These are phyloP conservation scores for Cutaneotrichosporon cutaneum DNA, from an alignment of 1,284 basidiomycete species.

Conservation along the genomic window DNA sequence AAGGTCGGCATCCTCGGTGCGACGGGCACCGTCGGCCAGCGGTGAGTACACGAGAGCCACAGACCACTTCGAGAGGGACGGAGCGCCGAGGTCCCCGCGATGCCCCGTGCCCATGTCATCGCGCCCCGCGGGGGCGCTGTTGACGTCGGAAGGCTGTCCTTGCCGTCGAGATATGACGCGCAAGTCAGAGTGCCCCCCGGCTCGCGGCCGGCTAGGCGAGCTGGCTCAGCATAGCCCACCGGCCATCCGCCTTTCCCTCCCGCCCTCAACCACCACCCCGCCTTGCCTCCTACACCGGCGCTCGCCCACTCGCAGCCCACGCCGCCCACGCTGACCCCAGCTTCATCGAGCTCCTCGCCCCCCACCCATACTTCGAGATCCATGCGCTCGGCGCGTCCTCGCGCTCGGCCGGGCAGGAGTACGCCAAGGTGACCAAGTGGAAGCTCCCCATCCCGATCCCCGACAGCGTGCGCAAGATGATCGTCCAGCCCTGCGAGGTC, in stretches of 20 bases:
- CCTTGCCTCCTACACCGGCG: not conserved
- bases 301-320: not conserved
- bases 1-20: conserved; percentile 93
- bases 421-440: conserved; percentile 78
- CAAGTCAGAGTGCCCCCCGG: too few species aligned
- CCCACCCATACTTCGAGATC: conserved; percentile 88
- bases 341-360: conserved; percentile 84
- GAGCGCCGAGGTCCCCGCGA: too few species aligned
- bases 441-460: conserved; percentile 85
- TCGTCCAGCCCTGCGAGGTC: conserved; percentile 77
- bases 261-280: not conserved
- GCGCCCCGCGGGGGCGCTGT: too few species aligned
- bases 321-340: conserved; percentile 25
- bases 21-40: conserved; percentile 93
- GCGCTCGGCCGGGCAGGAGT: conserved; percentile 82
- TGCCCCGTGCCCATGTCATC: too few species aligned
- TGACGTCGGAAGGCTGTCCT: too few species aligned
- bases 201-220: too few species aligned
- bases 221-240: too few species aligned
- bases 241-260: too few species aligned
- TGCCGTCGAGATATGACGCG: too few species aligned
- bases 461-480: conserved; percentile 62
- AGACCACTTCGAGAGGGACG: too few species aligned
- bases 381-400: conserved; percentile 86
- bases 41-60: conserved; percentile 46